Evolutionary conservation across 1,284 basidiomycete genomes (phyloP), one percentile per base, ranked within the genome.

Genomic region (Chalciporus sp.): DNA sequence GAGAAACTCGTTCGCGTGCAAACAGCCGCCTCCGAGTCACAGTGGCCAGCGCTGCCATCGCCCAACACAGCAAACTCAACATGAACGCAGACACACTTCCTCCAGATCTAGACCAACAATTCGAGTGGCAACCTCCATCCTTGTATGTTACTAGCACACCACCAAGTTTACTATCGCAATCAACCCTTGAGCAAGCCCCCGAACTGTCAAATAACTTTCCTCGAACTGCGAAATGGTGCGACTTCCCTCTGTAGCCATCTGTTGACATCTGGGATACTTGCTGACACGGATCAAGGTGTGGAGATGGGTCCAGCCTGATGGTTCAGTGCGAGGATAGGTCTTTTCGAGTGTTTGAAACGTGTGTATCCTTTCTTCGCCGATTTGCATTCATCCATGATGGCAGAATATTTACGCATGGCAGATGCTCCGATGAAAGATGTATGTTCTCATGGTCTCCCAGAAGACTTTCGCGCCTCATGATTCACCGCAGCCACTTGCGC

Each of bases 271-370:
- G 9, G 19, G 17, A 5, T 2, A 41, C 14, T 31, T 29, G 43
- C 42, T 47, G 27, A 40, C 17, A 16, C 17, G n/a, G 17, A 42
- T 11, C 3, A 51, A 89, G 88, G 85, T 86, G 79, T 62, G 79
- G 80, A 42, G 87, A 89, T 60, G 87, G 86, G 1, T 80, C 81
- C 6, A 72, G 71, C 17, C 67, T 84, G 7, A 72, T 90, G 10
- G 71, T 77, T 1, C 84, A 86, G 45, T 85, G 80, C 62, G 88
- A 90, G 67, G 78, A 86, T 59, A 69, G 79, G 29, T 73, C 76
- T 1, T 78, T 88, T 51, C 79, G 82, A 53, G 58, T 79, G 33
- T 76, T 82, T 23, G 17, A 58, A 40, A 52, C 28, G 59, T 69
- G 42, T 51, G 59, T 50, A n/a, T 28, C 20, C 39, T 10, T 5